Base-by-base conservation (phyloP, 2,329 filamentous ascomycete species). In the Colletotrichum salicis region DNA sequence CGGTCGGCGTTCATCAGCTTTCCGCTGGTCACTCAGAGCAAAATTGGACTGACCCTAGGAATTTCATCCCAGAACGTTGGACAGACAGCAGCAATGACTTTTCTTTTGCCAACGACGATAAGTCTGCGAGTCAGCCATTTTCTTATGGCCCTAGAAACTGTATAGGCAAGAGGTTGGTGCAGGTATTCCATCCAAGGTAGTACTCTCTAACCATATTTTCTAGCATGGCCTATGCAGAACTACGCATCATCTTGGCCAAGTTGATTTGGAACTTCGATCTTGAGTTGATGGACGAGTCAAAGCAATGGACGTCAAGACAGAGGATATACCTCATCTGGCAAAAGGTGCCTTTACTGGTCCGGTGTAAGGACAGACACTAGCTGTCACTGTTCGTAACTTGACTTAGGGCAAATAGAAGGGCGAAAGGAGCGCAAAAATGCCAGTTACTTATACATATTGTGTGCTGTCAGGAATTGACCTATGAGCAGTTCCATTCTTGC, bases 111-210 rank as follows among this genome's bases (percentile, higher is more conserved):
- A 41, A 19, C 1, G 63, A 67, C 6, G 63, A 70, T 24, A 70
- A 52, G n/a, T 82, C 83, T 0, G 82, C 80, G 1, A 79, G 85
- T 64, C 84, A 87, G 75, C 84, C 86, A 1, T 87, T 89, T 71
- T 82, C 82, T 7, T 62, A 85, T 3, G 86, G 86, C 0, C 83
- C 86, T 5, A 78, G 86, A 1, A 86, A 86, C 59, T 88, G 86
- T 70, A 79, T 88, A 37, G 87, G 86, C 1, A 80, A 80, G 69
- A 86, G 87, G 84, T 85, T 78, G 76, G 19, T 5, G 27, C 12
- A 12, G 11, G 13, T 41, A 29, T 12, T 13, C 2, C 27, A 41
- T 8, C 5, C 27, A 11, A n/a, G n/a, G 58, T 51, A 55, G 58
- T 51, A 45, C 12, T 41, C 3, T 10, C 41, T 71, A 37, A 70